Base-by-base conservation (phyloP, 2,329 filamentous ascomycete species). In the Fragosphaeria purpurea region DNA sequence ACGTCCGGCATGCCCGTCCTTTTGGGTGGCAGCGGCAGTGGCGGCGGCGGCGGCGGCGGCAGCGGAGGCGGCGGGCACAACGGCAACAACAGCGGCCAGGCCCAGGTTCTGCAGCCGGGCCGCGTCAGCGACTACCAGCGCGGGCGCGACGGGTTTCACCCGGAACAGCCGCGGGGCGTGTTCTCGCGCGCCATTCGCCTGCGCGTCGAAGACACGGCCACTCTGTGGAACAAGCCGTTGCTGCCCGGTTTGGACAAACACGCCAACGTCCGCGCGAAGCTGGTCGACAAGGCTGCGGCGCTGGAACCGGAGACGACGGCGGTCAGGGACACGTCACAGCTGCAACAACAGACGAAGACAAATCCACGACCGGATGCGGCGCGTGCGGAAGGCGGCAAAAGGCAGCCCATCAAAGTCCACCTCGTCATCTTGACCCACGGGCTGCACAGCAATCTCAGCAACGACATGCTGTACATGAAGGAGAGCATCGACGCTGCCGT, bases 381-480 rank as follows among this genome's bases (percentile, higher is more conserved):
- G 63, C 76, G 77, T 57, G 88, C 88, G 67, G 22, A 22, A 3
- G 3, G 22, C 22, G 22, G 22, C 22, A 22, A 22, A 22, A 2
- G 22, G 22, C 22, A 22, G 22, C 22, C 22, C 22, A 22, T 22
- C 22, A 91, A 85, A 57, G 75, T 98, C 2, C 93, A 98, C 63
- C 72, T 98, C 41, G 93, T 98, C 31, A 75, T 98, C 37, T 69
- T 98, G 46, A 97, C 93, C 0, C 93, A 98, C 69, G 93, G 93
- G 0, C 67, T 98, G 56, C 93, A 98, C 66, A 95, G 91, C 67
- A 98, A 98, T 64, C 75, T 96, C 10, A 88, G 93, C 5, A 86
- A 89, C 30, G 93, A 98, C 64, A 95, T 98, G 93, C 73, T 98
- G 22, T 98, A 87, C 63, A 70, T 98, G 65, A 98, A 98, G 63